Conservation (phyloP, 441 rosid species). For the Gossypium armourianum region DNA sequence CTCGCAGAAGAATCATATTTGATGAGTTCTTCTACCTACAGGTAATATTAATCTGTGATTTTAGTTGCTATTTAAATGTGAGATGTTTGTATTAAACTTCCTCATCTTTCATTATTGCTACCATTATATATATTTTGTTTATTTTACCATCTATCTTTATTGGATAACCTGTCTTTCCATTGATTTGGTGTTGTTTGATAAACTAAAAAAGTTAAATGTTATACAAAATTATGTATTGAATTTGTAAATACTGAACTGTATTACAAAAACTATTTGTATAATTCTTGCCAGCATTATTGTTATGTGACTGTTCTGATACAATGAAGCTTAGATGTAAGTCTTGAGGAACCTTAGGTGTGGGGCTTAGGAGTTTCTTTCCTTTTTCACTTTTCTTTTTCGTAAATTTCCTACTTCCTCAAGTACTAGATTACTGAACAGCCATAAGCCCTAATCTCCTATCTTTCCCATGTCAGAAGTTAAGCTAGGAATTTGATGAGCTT, state of each 20-base stretch:
- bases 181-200: background rate
- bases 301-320: background rate
- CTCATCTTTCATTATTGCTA: background rate
- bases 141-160: background rate
- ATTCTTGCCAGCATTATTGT: background rate
- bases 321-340: background rate
- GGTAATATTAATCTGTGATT: conserved; percentile 33
- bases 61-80: conserved; percentile 6
- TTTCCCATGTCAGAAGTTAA: background rate
- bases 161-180: background rate
- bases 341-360: background rate
- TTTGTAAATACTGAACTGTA: background rate
- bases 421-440: background rate
- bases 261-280: background rate
- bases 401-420: background rate
- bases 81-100: conserved; percentile 1
- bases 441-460: background rate
- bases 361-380: background rate
- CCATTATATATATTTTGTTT: background rate
- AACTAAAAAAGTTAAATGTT: background rate
- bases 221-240: background rate
- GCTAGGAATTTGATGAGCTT: background rate
- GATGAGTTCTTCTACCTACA: conserved; percentile 92
- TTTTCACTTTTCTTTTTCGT: background rate
- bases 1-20: conserved; percentile 88